Base-by-base conservation (phyloP, 257 asterid genomes). In the Penstemon newberryi region DNA sequence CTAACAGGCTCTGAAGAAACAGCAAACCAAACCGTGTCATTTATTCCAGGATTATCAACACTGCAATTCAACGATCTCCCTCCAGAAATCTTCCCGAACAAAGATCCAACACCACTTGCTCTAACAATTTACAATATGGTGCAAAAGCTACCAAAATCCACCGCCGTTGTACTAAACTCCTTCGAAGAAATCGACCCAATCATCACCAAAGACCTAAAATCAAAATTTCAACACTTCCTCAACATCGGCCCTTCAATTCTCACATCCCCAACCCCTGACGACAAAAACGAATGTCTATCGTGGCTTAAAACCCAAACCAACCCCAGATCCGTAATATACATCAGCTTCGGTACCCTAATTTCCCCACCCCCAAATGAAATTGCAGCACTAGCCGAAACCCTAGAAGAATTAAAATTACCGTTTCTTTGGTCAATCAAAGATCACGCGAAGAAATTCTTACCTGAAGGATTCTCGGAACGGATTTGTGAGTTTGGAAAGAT, bases 161-260 rank as follows among this genome's bases (percentile, higher is more conserved):
- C 73, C 3, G 94, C 90, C 0, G 51, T 92, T 11, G 80, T 83
- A 43, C 59, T 92, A 3, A 87, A 89, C 57, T 92, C 92, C 41
- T 87, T 89, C 49, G 94, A 87, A 50, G 96, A 89, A 45, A 72
- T 89, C 70, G 92, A 89, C 53, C 94, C 90, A 8, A 39, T 42
- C 55, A 76, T 83, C 49, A 61, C 83, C 0, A 15, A 59, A 5
- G 86, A 84, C 70, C 79, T 89, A 10, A 81, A 83, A 47, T 69
- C 86, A 0, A 85, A 77, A 45, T 78, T 89, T 83, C 56, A 73
- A 0, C 76, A 85, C 18, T 78, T 85, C 53, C 86, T 87, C 74
- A 85, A 84, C 74, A 46, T 92, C 11, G 96, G 98, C 66, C 96
- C 96, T 7, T 75, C 60, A 57, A 71, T 82, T 46, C 77, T 70